A percentile compares a stretch with the other conserved stretches of the same genome.
phyloP scores from a whole-genome alignment of 441 rosid species.

The Rhodomyrtus psidioides region DNA sequence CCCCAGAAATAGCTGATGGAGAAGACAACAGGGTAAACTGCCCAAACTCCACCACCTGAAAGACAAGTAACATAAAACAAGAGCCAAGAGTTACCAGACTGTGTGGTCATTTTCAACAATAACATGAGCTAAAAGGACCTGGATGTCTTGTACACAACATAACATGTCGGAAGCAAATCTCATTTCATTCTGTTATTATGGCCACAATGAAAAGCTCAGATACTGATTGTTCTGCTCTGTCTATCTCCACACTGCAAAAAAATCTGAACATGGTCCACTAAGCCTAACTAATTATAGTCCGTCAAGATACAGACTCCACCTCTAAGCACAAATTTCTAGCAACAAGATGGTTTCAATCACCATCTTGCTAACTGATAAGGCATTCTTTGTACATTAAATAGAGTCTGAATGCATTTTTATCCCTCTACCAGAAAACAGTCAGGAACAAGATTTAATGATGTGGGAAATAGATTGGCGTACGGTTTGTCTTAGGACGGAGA shows the following conservation, averaged over 20 bases:
- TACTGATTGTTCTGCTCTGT: background rate
- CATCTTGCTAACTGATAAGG: background rate
- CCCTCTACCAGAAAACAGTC: background rate
- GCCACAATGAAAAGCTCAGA: background rate
- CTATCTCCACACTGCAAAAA: background rate
- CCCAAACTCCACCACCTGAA: constrained; percentile 95
- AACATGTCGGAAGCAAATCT: background rate
- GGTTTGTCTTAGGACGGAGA: too few species aligned
- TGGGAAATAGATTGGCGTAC: too few species aligned
- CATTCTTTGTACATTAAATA: background rate
- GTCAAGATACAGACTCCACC: background rate
- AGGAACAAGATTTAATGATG: too few species aligned
- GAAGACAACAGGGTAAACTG: constrained; percentile 68
- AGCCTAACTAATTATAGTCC: background rate
- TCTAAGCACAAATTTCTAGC: background rate
- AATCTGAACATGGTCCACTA: background rate
- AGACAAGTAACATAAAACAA: background rate
- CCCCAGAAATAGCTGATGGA: constrained; percentile 51
- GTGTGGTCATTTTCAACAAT: background rate
- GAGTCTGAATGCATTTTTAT: background rate
- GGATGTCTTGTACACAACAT: background rate
- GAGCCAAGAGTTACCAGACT: background rate
- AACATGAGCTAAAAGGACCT: background rate
- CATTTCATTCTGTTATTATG: background rate
- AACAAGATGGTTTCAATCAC: background rate